Conservation (phyloP, 2,329 filamentous ascomycete genomes). For the Pestalotiopsis sp. region DNA sequence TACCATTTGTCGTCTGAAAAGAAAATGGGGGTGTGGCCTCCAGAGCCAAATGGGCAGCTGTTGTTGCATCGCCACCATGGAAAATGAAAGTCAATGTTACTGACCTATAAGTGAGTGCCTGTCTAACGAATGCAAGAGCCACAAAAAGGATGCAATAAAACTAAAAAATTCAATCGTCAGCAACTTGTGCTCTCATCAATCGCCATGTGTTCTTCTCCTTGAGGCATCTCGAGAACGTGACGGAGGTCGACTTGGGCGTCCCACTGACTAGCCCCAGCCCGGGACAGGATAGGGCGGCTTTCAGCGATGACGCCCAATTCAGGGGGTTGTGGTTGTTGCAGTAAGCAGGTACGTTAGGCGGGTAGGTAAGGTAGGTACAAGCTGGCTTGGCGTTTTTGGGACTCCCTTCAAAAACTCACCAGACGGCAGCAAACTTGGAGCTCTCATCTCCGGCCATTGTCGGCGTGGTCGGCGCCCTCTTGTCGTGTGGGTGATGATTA, state of each 20-base stretch:
- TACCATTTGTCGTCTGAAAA: neutral
- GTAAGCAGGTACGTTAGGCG: neutral
- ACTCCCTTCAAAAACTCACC: slow-evolving; percentile 6
- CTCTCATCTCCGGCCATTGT: slow-evolving; percentile 12
- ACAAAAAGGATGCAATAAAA: slow-evolving; percentile 11
- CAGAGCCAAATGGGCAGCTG: neutral
- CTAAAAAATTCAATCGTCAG: neutral
- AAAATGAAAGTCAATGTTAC: neutral
- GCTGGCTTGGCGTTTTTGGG: neutral
- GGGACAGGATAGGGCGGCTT: too few species aligned
- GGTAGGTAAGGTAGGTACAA: neutral
- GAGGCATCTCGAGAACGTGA: neutral
- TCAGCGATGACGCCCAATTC: neutral
- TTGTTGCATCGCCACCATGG: neutral
- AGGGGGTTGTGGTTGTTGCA: neutral
- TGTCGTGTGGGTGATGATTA: neutral
- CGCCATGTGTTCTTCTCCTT: too few species aligned
- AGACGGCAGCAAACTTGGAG: slow-evolving; percentile 7
- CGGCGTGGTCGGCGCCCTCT: neutral
- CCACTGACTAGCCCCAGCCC: neutral
- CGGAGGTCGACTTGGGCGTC: neutral
- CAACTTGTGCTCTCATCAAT: neutral
- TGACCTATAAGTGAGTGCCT: slow-evolving; percentile 11
- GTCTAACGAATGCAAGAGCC: slow-evolving; percentile 9
- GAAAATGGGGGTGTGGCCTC: neutral